These are phyloP conservation scores for Globisporangium recalcitrans DNA, from an alignment of 352 stramenopile species.

Conservation along the genomic window DNA sequence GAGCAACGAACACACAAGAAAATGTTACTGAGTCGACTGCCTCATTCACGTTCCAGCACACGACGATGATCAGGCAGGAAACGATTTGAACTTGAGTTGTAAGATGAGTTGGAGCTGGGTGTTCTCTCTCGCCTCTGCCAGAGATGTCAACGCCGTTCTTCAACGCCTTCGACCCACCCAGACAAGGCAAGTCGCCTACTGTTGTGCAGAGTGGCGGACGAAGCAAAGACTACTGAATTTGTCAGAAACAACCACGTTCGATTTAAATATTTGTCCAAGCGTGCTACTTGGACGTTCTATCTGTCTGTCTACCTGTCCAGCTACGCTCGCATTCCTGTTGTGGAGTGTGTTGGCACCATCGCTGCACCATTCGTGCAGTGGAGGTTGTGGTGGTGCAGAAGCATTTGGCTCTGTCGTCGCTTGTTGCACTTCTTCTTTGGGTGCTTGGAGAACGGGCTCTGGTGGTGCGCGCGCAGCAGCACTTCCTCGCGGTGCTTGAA, in stretches of 20 bases:
- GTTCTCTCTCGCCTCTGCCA: no score
- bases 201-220: no score
- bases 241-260: background rate
- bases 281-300: no score
- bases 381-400: background rate
- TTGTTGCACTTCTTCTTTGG: conserved; percentile 36
- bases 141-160: no score
- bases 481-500: conserved; percentile 60
- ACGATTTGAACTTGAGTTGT: no score
- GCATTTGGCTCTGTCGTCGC: background rate
- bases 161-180: no score
- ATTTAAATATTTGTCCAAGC: background rate
- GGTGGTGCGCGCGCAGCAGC: conserved; percentile 40
- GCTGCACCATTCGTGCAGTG: background rate
- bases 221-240: no score
- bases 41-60: no score
- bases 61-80: no score
- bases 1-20: background rate
- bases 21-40: no score
- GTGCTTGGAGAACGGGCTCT: conserved; percentile 46
- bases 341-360: background rate
- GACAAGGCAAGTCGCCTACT: no score
- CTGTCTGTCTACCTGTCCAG: background rate
- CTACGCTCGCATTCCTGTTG: background rate
- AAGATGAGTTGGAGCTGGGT: no score